Base-by-base conservation (phyloP, 345 rosid species). In the Pistacia integerrima region DNA sequence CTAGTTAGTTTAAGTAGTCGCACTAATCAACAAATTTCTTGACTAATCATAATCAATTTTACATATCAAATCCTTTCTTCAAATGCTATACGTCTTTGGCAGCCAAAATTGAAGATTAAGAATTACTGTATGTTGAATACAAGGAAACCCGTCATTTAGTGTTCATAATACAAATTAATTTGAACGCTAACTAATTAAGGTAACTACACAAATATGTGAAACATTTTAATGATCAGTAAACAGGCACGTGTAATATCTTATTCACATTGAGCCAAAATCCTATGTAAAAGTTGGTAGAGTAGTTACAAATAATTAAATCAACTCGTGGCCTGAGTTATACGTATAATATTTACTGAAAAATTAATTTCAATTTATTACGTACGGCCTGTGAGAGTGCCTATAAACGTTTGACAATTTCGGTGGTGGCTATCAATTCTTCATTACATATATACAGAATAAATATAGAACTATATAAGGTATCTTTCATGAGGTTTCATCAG, bases 21-120 rank as follows among this genome's bases (percentile, higher is more conserved):
- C 0, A 22, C 22, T 41, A 41, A 16, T 14, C 51, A 56, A 56
- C 17, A 11, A 68, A 28, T 20, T 51, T 28, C 10, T 28, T 68
- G 72, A 68, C 59, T 14, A 2, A 16, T 16, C 25, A 51, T 30
- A 8, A 8, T 68, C 17, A 49, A 3, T 28, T 68, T 68, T 49
- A 68, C 6, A 41, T 12, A 68, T 2, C 2, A 6, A 36, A n/a
- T 25, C 1, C 12, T 67, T 67, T 49, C 48, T 67, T 67, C 20
- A 25, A 36, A 11, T 49, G 36, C 2, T 25, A 49, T 20, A 49
- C 22, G 8, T 13, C 11, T 33, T 51, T 10, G 60, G 60, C 72
- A 51, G 72, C 72, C 60, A 69, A 51, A 51, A 4, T 51, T 69
- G 72, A 69, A 69, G 58, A 52, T 25, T 17, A 46, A 20, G 5